Evolutionary conservation across 768 basidiomycete genomes (phyloP), one percentile per base, ranked within the genome.

Genomic region (Brasilioporus rufonigricans): DNA sequence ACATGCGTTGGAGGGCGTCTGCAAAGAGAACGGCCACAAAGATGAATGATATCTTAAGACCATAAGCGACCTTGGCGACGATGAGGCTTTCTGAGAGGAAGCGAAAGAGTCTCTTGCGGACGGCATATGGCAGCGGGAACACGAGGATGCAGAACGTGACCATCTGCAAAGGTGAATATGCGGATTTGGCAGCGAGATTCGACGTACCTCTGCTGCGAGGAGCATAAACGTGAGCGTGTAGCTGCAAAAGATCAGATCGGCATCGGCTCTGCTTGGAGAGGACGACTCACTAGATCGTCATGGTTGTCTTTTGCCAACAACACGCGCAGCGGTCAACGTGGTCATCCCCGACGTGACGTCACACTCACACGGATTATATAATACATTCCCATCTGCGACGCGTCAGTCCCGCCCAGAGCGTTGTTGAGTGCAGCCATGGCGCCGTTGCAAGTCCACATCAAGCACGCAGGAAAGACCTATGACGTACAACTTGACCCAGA

Each of bases 1-100:
- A 84, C 91, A 98, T 94, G 57, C 95, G 85, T 71, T 97, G 94
- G 32, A 97, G 76, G 27, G 96, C 93, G 62, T 98, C 96, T 14
- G 85, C 78, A 67, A 97, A 98, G 43, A 98, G 79, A 4, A 98
- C 80, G 1, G 76, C 90, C 2, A 97, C 84, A 65, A 95, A 94
- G 58, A 97, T 94, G 78, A 96, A 97, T 10, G 91, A 87, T 56
- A 97, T 96, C 71, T 96, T 96, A 65, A 97, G 79, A 21, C 77
- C 93, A 68, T 97, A 97, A 8, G 93, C 91, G 54, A 96, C 61
- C 64, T 94, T 95, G 19, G 90, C 92, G 50, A 94, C 75, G 54
- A 87, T 68, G 52, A 78, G 74, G 47, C 81, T 91, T 57, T 84
- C 82, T 0, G 85, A 82, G 48, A 90, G 77, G 74, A 88, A 91